Evolutionary conservation across 1,139 yeast species (phyloP).

Genomic region (Pichia sp.): DNA sequence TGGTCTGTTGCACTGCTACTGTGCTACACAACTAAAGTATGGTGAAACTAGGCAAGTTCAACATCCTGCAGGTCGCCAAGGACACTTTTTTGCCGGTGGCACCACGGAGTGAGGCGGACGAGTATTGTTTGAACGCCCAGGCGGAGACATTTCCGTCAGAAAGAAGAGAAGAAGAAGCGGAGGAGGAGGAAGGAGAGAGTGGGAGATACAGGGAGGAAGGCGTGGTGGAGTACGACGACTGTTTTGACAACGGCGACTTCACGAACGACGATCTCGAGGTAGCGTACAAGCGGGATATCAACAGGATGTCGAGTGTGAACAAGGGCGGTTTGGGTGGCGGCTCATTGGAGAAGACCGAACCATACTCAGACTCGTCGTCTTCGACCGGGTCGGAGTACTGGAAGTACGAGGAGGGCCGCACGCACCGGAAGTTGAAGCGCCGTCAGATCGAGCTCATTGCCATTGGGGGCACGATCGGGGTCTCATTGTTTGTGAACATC

Average conservation of each 20-base stretch:
- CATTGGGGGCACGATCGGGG: constrained; percentile 82
- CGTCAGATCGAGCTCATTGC: constrained; percentile 70
- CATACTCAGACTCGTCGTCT: constrained; percentile 2
- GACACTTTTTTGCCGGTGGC: constrained; percentile 22
- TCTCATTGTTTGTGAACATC: constrained; percentile 70
- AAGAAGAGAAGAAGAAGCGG: background rate
- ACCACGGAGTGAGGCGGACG: constrained; percentile 10
- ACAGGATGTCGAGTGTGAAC: background rate
- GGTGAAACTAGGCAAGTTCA: background rate
- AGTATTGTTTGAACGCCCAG: constrained; percentile 16
- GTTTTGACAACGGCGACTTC: constrained; percentile 14
- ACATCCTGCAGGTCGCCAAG: constrained; percentile 6
- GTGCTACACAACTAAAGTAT: background rate
- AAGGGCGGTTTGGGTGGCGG: background rate
- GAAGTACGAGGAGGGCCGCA: constrained; percentile 20
- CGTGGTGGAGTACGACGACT: constrained; percentile 14
- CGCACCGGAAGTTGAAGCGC: constrained; percentile 20
- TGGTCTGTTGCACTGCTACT: too few species aligned
- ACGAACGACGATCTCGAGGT: constrained; percentile 6
- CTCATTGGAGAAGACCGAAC: background rate
- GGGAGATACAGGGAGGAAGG: background rate
- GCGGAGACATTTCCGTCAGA: constrained; percentile 10
- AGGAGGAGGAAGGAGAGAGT: background rate
- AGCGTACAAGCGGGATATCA: background rate
- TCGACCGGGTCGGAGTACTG: constrained; percentile 4